Evolutionary conservation across 2,329 filamentous ascomycete genomes (phyloP).

Genomic region (Talaromyces sp.): DNA sequence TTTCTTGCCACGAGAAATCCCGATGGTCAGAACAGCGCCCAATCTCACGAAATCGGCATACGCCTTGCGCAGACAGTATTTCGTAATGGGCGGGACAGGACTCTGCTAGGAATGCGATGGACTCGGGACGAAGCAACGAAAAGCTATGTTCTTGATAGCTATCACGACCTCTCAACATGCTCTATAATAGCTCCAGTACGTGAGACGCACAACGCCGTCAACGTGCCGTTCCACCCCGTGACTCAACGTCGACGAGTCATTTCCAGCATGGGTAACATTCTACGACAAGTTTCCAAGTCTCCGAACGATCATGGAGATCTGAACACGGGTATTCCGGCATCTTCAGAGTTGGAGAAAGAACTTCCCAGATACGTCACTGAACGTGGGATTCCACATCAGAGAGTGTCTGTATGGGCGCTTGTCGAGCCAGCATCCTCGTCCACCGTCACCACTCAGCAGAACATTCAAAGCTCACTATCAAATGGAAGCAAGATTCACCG

Average conservation of each 20-base stretch:
- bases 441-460: constrained; percentile 17
- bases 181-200: constrained; percentile 24
- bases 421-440: constrained; percentile 29
- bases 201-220: constrained; percentile 23
- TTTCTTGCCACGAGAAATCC: constrained; percentile 27
- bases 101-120: constrained; percentile 39
- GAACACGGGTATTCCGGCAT: constrained; percentile 37
- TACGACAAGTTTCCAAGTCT: constrained; percentile 39
- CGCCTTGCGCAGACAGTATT: constrained; percentile 44
- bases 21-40: constrained; percentile 2
- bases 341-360: constrained; percentile 40
- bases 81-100: constrained; percentile 41
- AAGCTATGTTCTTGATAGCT: constrained; percentile 27
- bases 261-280: constrained; percentile 44
- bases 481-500: constrained; percentile 40
- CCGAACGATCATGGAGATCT: constrained; percentile 24
- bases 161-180: constrained; percentile 33
- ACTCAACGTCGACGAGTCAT: constrained; percentile 37
- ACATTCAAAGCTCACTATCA: constrained; percentile 28
- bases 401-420: constrained; percentile 43
- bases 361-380: constrained; percentile 41
- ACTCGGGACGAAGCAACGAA: constrained; percentile 23
- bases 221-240: constrained; percentile 37
- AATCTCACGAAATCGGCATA: constrained; percentile 35
- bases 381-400: constrained; percentile 35